Conservation (phyloP, 2,329 filamentous ascomycete genomes). For the Alternaria longipes region DNA sequence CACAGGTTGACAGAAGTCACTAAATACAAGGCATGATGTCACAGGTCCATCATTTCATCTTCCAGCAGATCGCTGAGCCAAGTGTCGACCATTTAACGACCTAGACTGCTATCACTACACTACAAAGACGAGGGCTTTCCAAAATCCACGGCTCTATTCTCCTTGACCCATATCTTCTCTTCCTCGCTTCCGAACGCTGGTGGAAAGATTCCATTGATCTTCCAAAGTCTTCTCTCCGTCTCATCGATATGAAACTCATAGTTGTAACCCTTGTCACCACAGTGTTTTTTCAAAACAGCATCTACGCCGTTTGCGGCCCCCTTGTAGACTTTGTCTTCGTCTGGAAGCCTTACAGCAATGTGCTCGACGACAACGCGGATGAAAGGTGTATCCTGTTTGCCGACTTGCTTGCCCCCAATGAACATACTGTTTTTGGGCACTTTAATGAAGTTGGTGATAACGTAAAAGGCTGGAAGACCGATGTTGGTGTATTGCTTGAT, state of each 20-base stretch:
- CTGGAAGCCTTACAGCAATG: constrained; percentile 36
- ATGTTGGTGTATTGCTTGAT: constrained; percentile 51
- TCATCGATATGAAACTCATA: constrained; percentile 57
- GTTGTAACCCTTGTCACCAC: constrained; percentile 54
- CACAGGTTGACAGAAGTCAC: neutral
- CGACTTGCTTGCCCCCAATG: constrained; percentile 35
- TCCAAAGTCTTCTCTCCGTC: constrained; percentile 56
- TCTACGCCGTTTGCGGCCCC: constrained; percentile 23
- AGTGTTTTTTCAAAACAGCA: constrained; percentile 48
- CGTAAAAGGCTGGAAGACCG: constrained; percentile 55
- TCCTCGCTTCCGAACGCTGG: constrained; percentile 47
- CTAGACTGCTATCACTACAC: neutral
- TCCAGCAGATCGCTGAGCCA: neutral
- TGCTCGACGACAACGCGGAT: constrained; percentile 46
- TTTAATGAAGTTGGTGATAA: constrained; percentile 52
- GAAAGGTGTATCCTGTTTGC: constrained; percentile 39
- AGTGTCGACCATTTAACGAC: neutral
- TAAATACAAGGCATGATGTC: neutral
- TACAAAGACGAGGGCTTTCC: neutral
- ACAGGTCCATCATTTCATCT: neutral
- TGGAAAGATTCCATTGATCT: constrained; percentile 53
- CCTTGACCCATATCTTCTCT: constrained; percentile 43
- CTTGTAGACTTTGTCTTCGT: constrained; percentile 24
- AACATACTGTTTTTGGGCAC: constrained; percentile 34
- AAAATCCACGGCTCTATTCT: constrained; percentile 21